Percentiles rank a stretch among this genome's conserved stretches.
Evolutionary conservation across 2,329 filamentous ascomycete genomes (phyloP).

Genomic region (Paracamarosporium sp.): DNA sequence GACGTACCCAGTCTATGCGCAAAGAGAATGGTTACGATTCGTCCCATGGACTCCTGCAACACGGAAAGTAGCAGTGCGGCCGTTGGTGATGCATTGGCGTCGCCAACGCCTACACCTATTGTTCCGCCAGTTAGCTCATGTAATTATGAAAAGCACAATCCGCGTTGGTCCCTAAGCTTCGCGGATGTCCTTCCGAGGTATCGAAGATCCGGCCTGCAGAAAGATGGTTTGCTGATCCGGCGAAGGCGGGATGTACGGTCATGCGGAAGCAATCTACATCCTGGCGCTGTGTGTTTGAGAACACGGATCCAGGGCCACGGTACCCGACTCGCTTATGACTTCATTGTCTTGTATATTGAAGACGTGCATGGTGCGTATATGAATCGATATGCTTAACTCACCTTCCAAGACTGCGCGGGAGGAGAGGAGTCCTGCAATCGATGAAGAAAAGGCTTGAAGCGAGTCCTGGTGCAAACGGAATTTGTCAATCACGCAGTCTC

Average conservation of each 20-base stretch:
- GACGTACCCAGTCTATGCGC: conserved; percentile 81
- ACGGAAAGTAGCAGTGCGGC: conserved; percentile 82
- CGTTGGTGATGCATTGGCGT: conserved; percentile 79
- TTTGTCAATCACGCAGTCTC: neutral
- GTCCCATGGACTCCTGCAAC: conserved; percentile 80
- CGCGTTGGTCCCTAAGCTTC: neutral
- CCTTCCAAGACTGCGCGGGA: conserved; percentile 82
- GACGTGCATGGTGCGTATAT: conserved; percentile 2
- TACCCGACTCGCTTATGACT: conserved; percentile 14
- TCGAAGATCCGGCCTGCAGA: neutral
- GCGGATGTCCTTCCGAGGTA: conserved; percentile 3
- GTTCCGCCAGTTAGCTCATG: conserved; percentile 15
- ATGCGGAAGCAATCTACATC: conserved; percentile 21
- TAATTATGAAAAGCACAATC: neutral
- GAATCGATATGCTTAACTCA: conserved; percentile 30
- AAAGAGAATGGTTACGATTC: conserved; percentile 85
- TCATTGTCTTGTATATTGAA: conserved; percentile 12
- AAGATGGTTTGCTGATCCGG: neutral
- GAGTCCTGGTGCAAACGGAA: conserved; percentile 64
- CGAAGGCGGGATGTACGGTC: conserved; percentile 4
- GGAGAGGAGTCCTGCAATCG: conserved; percentile 79
- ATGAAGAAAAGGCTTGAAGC: conserved; percentile 82
- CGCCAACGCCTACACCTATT: conserved; percentile 79
- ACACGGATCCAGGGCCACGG: conserved; percentile 12
- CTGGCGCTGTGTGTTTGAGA: conserved; percentile 9